phyloP scores from a whole-genome alignment of 257 asterid species.

The Solanum paucissectum region DNA sequence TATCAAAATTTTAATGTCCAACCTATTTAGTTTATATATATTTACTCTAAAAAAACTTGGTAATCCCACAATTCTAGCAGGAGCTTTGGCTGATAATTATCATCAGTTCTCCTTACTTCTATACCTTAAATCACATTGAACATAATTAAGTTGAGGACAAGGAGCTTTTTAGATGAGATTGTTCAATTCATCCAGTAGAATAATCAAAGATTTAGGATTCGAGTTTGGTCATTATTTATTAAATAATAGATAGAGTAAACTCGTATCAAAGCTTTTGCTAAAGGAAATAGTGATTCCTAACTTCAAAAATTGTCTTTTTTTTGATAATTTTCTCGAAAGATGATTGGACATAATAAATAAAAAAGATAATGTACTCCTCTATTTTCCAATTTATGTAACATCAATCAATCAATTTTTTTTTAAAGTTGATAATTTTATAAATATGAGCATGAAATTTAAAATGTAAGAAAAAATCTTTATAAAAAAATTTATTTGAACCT shows the following conservation, averaged over 20 bases:
- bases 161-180: no score
- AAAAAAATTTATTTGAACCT: no score
- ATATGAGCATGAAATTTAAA: no score
- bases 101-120: background rate
- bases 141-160: background rate
- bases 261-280: background rate
- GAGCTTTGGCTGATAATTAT: background rate
- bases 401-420: no score
- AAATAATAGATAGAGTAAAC: background rate
- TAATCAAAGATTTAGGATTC: background rate
- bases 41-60: background rate
- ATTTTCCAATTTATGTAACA: background rate
- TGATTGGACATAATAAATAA: background rate
- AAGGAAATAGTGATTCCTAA: no score
- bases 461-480: no score
- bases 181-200: no score
- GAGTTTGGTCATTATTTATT: background rate
- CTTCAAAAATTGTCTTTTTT: no score
- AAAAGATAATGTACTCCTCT: background rate
- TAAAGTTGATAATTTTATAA: background rate
- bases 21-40: background rate
- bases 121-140: background rate
- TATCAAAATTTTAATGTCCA: background rate
- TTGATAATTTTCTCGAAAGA: background rate
- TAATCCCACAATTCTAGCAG: background rate